Evolutionary conservation across 2,329 filamentous ascomycete species (phyloP).

Genomic region (Neurospora sp.): DNA sequence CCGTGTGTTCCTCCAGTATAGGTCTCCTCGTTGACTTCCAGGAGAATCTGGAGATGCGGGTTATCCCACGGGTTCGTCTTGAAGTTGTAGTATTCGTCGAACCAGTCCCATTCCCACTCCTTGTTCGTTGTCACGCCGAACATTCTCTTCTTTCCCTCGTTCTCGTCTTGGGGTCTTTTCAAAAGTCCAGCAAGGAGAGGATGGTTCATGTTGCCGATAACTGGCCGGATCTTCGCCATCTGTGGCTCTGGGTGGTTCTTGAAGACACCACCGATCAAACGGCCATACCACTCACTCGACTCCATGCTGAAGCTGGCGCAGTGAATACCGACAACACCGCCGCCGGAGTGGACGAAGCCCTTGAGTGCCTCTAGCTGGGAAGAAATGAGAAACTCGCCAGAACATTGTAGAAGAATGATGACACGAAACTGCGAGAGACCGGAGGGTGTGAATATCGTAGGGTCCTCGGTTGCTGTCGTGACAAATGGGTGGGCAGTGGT

Average conservation of each 20-base stretch:
- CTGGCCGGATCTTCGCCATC: conserved; percentile 13
- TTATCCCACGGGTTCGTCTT: conserved; percentile 20
- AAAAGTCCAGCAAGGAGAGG: conserved; percentile 17
- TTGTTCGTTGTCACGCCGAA: neutral
- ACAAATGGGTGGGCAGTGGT: conserved; percentile 18
- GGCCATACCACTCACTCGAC: conserved; percentile 26
- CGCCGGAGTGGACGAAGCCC: conserved; percentile 24
- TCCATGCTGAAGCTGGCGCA: conserved; percentile 26
- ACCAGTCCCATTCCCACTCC: conserved; percentile 20
- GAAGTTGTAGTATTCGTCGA: conserved; percentile 37
- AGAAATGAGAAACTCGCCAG: conserved; percentile 27
- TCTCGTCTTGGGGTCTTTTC: neutral
- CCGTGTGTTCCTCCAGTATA: conserved; percentile 28
- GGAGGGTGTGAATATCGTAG: conserved; percentile 21
- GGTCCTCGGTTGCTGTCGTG: conserved; percentile 28
- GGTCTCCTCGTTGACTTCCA: conserved; percentile 26
- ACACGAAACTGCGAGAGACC: conserved; percentile 25
- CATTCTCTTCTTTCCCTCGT: conserved; percentile 2
- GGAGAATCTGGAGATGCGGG: conserved; percentile 23
- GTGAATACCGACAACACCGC: conserved; percentile 32
- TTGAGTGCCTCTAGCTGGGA: conserved; percentile 25
- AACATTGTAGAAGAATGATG: conserved; percentile 29
- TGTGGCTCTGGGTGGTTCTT: conserved; percentile 29
- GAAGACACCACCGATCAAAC: conserved; percentile 29
- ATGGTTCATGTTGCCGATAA: conserved; percentile 24